Evolutionary conservation across 192 early-diverging fungal genomes (phyloP).

Genomic region (Tieghemiomyces parasiticus): DNA sequence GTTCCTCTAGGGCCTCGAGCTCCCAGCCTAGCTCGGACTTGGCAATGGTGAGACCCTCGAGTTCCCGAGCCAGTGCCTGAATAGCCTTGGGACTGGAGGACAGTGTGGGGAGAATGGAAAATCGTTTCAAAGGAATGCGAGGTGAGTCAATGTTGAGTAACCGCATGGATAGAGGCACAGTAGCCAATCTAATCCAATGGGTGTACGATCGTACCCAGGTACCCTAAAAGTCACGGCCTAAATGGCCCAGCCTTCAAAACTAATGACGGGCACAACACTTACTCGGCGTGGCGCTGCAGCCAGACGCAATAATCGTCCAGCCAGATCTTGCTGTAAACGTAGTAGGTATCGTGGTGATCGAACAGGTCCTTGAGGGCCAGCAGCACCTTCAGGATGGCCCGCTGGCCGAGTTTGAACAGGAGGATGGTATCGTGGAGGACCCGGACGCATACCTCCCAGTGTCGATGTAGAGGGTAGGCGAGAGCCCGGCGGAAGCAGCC

Average conservation of each 20-base stretch:
- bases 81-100: conserved; percentile 46
- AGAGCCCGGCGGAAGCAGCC: conserved; percentile 65
- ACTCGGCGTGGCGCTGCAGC: conserved; percentile 62
- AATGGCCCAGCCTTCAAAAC: conserved; percentile 15
- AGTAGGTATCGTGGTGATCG: conserved; percentile 76
- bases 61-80: conserved; percentile 61
- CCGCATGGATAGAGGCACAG: conserved; percentile 15
- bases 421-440: conserved; percentile 69
- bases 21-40: conserved; percentile 62
- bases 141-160: background rate
- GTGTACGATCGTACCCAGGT: conserved; percentile 24
- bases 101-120: conserved; percentile 21
- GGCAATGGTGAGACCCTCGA: conserved; percentile 49
- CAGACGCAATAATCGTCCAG: conserved; percentile 95
- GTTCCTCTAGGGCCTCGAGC: conserved; percentile 64
- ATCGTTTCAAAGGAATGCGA: conserved; percentile 14
- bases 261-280: conserved; percentile 29
- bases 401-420: conserved; percentile 67
- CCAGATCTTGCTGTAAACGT: conserved; percentile 74
- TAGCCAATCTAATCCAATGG: conserved; percentile 8
- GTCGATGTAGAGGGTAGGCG: conserved; percentile 75
- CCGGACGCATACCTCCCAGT: conserved; percentile 53
- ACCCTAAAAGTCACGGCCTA: conserved; percentile 5
- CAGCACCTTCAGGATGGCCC: conserved; percentile 62
- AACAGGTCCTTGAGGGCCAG: conserved; percentile 65